Evolutionary conservation across 306 rosid species (phyloP).

Genomic region (Oxytropis ochrocephala): DNA sequence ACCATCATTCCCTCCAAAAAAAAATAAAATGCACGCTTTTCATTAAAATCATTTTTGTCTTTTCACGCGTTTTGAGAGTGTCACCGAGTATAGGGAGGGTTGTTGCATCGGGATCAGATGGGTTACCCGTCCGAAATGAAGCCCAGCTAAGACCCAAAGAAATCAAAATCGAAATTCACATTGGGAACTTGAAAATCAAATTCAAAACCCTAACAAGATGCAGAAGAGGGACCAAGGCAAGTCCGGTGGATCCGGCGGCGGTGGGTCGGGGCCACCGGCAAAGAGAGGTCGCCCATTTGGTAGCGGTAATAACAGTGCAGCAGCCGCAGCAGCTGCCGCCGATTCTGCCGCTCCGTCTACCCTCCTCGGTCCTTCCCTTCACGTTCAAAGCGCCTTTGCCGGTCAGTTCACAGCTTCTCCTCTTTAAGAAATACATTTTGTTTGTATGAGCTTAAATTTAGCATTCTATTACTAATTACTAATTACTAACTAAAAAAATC

Average conservation of each 20-base stretch:
- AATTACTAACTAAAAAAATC: background rate
- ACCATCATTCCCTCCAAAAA: no score
- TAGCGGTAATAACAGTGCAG: slow-evolving; percentile 56
- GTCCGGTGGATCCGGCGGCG: slow-evolving; percentile 55
- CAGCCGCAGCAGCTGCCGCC: slow-evolving; percentile 46
- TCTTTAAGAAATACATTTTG: background rate
- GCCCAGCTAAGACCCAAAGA: slow-evolving; percentile 1
- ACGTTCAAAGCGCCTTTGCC: slow-evolving; percentile 81
- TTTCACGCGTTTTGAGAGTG: no score
- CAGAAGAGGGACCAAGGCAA: slow-evolving; percentile 92
- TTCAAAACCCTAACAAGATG: slow-evolving; percentile 34
- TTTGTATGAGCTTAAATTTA: background rate
- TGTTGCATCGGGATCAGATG: background rate
- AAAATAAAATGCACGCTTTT: no score
- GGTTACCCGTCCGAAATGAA: background rate
- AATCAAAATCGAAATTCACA: background rate
- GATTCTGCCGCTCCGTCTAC: slow-evolving; percentile 71
- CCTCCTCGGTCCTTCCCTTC: slow-evolving; percentile 92
- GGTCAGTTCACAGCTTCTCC: slow-evolving; percentile 45
- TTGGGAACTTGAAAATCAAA: background rate
- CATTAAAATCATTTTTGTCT: no score
- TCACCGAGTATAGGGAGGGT: no score
- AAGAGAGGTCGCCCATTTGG: slow-evolving; percentile 96
- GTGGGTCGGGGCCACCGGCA: slow-evolving; percentile 69
- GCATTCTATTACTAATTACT: no score